Evolutionary conservation across 129 eudicot genomes (phyloP), one percentile per base, ranked within the genome.

Genomic region (Lonicera japonica): DNA sequence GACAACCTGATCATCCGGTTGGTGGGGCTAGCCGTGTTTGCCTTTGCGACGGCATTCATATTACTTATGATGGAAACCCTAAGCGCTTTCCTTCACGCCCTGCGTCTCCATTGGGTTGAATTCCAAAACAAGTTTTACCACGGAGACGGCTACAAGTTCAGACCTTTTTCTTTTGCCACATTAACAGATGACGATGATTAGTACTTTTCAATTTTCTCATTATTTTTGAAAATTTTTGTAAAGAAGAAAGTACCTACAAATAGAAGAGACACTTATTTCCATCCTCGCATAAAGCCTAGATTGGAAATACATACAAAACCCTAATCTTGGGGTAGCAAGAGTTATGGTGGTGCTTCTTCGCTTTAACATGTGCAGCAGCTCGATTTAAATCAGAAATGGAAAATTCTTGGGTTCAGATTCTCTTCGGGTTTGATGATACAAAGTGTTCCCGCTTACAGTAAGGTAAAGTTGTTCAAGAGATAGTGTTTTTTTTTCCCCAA

Each of bases 21-120:
- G 76, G 78, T 92, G 54, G 98, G 98, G n/a, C 79, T 92, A 34
- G 86, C 84, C 17, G 96, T 92, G 25, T 92, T 87, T 58, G 87
- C 85, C 25, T 92, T 92, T 80, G 98, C 98, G 65, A 92, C 98
- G 18, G 95, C 98, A 8, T 92, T 92, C 61, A 82, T 87, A 70
- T 77, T 92, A 63, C 90, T 92, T 36, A 84, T 85, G 98, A 92
- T 92, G 98, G 98, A 92, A 65, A 87, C 86, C 34, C 96, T 92
- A 45, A 92, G 98, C 70, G 98, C 98, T 61, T 92, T 92, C 68
- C 94, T 92, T 68, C 98, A 92, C 59, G 98, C 98, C 24, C 62
- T 92, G 68, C 80, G 98, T 71, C 98, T 92, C 63, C 98, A 92
- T 48, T 92, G 98, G 98, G 98, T 92, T 50, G 98, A 92, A 76